Evolutionary conservation across 352 stramenopile species (phyloP), one percentile per base, ranked within the genome.

Genomic region (Elongisporangium prolatum): DNA sequence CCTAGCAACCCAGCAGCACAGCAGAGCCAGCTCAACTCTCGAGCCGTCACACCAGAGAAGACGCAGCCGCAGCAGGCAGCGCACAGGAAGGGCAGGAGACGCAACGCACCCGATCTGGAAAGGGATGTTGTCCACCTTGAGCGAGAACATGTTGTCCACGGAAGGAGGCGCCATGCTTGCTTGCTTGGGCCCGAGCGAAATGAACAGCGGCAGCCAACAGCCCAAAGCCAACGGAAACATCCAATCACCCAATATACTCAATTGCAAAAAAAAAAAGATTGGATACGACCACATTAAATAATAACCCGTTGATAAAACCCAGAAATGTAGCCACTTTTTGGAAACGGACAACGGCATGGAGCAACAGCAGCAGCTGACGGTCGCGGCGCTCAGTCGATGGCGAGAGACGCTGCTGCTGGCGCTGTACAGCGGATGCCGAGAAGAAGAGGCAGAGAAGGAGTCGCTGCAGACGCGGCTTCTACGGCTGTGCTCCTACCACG

Each of bases 81-180:
- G 60, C 37, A 62, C 40, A 52, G 21, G 24, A 47, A 11, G 34
- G 51, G 16, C 13, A 21, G 13, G 24, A 21, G 22, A 10, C 18
- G 7, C 2, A 5, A 76, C 76, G 60, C 64, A 90, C 80, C 74
- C 78, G 52, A 84, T 77, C 65, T 85, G 65, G 71, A 88, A 93
- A 14, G 84, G 78, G 51, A 95, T 83, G 67, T 95, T 95, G 77
- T 95, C 86, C 68, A 95, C 82, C 75, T 95, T 93, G 61, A 93
- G 85, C 52, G 83, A 92, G 69, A 84, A 77, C 84, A 93, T 93
- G 65, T 61, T 78, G 61, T 91, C 80, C 59, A 93, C 78, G 67
- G 90, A 82, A 8, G 84, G 84, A 59, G 84, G 81, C 65, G 78
- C 74, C 79, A 89, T 91, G 14, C 21, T 65, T 34, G 48, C 9